Evolutionary conservation across 495 filamentous ascomycete genomes (phyloP).

Genomic region (Astrothelium macrocarpum): DNA sequence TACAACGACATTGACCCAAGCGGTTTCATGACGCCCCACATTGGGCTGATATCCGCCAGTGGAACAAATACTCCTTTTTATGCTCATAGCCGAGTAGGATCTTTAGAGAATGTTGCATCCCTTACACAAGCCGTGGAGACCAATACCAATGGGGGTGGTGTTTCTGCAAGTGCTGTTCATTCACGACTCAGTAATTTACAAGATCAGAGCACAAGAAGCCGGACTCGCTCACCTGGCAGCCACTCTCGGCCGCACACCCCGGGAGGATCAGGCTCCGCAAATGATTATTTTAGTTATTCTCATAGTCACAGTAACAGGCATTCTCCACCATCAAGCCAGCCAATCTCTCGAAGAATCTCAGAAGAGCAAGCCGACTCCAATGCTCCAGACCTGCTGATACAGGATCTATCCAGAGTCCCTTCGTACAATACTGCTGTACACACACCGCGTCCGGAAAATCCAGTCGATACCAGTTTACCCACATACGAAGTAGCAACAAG

Average conservation of each 20-base stretch:
- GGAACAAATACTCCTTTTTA: constrained; percentile 68
- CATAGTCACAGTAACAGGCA: neutral
- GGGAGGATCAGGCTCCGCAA: constrained; percentile 2
- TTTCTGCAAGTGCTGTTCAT: constrained; percentile 10
- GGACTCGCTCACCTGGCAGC: constrained; percentile 1
- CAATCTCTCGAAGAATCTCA: constrained; percentile 18
- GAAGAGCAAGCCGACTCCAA: constrained; percentile 11
- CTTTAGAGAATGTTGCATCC: constrained; percentile 65
- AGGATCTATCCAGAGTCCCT: constrained; percentile 28
- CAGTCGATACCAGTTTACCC: constrained; percentile 24
- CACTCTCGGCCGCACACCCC: constrained; percentile 4
- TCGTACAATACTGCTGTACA: constrained; percentile 33
- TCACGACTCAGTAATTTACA: constrained; percentile 29
- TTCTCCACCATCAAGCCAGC: constrained; percentile 11
- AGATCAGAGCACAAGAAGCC: constrained; percentile 9
- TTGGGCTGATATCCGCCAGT: constrained; percentile 39
- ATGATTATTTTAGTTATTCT: neutral
- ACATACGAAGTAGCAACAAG: constrained; percentile 34
- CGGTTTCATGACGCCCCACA: constrained; percentile 64
- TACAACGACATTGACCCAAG: constrained; percentile 74
- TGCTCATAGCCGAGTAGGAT: constrained; percentile 63
- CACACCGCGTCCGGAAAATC: constrained; percentile 23
- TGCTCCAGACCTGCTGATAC: constrained; percentile 25
- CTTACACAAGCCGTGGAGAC: constrained; percentile 20
- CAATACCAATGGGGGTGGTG: neutral